A percentile compares a stretch with the other conserved stretches of the same genome.
Conservation (phyloP, 1,284 basidiomycete genomes). For the Agaricales sp. region DNA sequence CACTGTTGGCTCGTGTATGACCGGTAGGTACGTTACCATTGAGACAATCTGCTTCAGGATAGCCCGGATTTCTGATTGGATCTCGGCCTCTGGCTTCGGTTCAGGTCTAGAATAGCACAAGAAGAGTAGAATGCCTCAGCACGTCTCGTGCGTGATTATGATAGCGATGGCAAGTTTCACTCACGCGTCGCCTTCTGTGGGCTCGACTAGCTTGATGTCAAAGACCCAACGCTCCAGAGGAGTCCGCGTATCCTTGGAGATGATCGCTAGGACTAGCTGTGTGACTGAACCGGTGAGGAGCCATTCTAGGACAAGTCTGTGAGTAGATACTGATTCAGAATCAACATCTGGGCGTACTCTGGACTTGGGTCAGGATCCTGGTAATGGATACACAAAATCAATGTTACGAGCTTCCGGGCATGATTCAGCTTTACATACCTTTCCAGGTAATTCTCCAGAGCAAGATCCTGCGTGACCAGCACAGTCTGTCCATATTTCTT, state of each 20-base stretch:
- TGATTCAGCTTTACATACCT: slow-evolving; percentile 35
- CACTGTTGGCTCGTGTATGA: slow-evolving; percentile 89
- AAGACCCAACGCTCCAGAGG: slow-evolving; percentile 98
- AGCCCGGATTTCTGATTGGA: slow-evolving; percentile 94
- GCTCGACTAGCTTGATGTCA: slow-evolving; percentile 78
- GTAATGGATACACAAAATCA: background rate
- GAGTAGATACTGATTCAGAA: slow-evolving; percentile 5
- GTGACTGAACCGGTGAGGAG: slow-evolving; percentile 84
- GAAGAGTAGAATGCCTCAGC: background rate
- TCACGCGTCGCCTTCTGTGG: slow-evolving; percentile 39
- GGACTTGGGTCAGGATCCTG: slow-evolving; percentile 85
- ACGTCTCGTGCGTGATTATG: background rate
- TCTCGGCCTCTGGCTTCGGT: slow-evolving; percentile 79
- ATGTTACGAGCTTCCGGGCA: background rate
- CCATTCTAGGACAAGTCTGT: slow-evolving; percentile 56
- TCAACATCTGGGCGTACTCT: slow-evolving; percentile 45
- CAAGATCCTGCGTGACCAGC: slow-evolving; percentile 88
- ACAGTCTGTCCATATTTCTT: slow-evolving; percentile 98
- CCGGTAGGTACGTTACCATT: slow-evolving; percentile 90
- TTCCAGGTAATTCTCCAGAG: slow-evolving; percentile 85
- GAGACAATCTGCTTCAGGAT: slow-evolving; percentile 99
- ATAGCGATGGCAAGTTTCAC: slow-evolving; percentile 14
- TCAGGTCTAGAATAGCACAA: slow-evolving; percentile 25
- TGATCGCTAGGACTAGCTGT: slow-evolving; percentile 91
- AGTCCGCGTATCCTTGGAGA: slow-evolving; percentile 86